Conservation (phyloP, 1,284 basidiomycete genomes). For the Pseudozyma flocculosa region DNA sequence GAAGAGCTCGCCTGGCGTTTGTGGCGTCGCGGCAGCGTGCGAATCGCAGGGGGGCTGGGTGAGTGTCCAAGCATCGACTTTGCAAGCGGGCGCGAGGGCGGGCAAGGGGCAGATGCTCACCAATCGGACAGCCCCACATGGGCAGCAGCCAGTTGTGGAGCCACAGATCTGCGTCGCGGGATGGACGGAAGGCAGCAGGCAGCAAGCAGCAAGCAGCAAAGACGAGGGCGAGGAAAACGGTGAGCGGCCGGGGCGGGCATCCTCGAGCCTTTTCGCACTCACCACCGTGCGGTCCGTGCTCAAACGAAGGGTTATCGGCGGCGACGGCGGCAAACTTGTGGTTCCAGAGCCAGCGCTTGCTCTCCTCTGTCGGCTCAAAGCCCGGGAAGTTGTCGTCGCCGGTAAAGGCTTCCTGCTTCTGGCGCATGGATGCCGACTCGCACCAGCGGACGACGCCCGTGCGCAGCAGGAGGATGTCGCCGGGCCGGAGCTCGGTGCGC, state of each 20-base stretch:
- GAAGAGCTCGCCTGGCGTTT: conserved; percentile 16
- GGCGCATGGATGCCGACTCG: too few species aligned
- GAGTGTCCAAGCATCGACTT: too few species aligned
- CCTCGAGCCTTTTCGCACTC: too few species aligned
- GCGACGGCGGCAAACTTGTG: conserved; percentile 31
- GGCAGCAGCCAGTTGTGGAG: conserved; percentile 31
- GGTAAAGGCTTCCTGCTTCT: too few species aligned
- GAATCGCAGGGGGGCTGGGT: not conserved
- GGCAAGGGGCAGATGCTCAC: not conserved
- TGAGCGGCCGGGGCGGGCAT: too few species aligned
- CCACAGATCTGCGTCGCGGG: conserved; percentile 15
- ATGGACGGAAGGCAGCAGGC: not conserved
- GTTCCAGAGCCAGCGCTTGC: conserved; percentile 29
- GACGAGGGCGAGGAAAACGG: too few species aligned
- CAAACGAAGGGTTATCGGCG: conserved; percentile 27
- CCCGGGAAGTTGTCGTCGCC: too few species aligned
- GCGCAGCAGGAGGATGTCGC: too few species aligned
- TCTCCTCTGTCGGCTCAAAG: too few species aligned
- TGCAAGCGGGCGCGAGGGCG: not conserved
- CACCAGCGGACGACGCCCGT: too few species aligned
- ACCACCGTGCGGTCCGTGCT: conserved; percentile 29
- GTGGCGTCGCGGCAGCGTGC: not conserved
- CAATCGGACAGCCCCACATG: conserved; percentile 32
- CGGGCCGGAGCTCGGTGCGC: too few species aligned
- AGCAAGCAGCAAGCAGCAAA: too few species aligned